Conservation (phyloP, 106 monocot genomes). For the Allium cepa region DNA sequence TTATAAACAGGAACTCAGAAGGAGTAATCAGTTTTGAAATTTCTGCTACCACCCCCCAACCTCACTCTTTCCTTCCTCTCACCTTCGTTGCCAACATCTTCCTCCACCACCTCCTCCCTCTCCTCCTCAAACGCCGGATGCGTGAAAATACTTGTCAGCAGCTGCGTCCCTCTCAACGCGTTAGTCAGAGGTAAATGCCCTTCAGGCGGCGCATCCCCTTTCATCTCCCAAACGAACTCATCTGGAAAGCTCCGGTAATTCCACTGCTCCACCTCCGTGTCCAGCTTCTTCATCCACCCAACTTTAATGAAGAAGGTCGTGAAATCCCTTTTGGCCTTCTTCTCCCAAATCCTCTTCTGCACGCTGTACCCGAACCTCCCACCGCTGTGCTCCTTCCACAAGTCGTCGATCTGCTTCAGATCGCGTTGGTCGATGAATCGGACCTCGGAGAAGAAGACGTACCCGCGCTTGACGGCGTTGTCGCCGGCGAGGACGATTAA, state of each 20-base stretch:
- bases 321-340: constrained; percentile 75
- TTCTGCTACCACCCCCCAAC: constrained; percentile 8
- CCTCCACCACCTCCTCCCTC: constrained; percentile 9
- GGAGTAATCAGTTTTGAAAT: constrained; percentile 73
- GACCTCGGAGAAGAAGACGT: constrained; percentile 97
- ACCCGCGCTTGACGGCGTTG: constrained; percentile 66
- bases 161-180: constrained; percentile 84
- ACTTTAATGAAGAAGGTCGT: constrained; percentile 76
- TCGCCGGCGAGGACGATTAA: constrained; percentile 81
- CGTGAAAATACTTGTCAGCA: constrained; percentile 49
- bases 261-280: constrained; percentile 76
- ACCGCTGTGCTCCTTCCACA: constrained; percentile 64
- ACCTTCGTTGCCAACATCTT: neutral
- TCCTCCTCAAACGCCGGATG: constrained; percentile 74
- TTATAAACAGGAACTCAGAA: constrained; percentile 29
- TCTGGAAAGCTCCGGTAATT: constrained; percentile 73
- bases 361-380: constrained; percentile 79
- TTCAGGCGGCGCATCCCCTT: constrained; percentile 46
- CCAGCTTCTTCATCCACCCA: constrained; percentile 92
- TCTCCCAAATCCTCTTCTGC: constrained; percentile 80
- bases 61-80: constrained; percentile 20
- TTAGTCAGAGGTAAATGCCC: constrained; percentile 96
- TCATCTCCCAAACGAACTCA: constrained; percentile 82
- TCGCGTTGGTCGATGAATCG: constrained; percentile 63
- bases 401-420: constrained; percentile 66